These are phyloP conservation scores for Pouteria campechiana DNA, from an alignment of 179 eudicot species.

Conservation along the genomic window DNA sequence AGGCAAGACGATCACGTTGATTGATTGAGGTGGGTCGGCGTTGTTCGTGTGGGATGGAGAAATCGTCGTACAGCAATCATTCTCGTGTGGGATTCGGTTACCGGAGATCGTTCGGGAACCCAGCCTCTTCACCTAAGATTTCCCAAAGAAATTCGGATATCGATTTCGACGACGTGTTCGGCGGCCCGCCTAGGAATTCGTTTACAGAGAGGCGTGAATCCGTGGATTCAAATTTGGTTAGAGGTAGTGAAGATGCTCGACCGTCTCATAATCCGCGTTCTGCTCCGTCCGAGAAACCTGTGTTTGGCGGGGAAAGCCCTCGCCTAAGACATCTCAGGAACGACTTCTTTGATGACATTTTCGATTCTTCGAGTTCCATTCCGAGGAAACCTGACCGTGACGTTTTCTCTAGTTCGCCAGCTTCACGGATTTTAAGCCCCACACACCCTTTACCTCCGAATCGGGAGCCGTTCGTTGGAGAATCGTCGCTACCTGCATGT, in stretches of 20 bases:
- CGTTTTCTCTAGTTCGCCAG: conserved; percentile 33
- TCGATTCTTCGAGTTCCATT: conserved; percentile 43
- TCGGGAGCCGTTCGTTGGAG: conserved; percentile 27
- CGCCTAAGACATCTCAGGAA: conserved; percentile 36
- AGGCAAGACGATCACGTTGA: too few relatives aligned
- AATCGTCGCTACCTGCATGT: conserved; percentile 37
- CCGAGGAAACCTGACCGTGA: conserved; percentile 32
- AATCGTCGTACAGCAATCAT: too few relatives aligned
- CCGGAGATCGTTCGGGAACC: conserved; percentile 2
- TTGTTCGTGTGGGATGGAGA: too few relatives aligned
- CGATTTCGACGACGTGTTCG: conserved; percentile 84
- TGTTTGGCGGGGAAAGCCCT: conserved; percentile 45
- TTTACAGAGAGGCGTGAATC: conserved; percentile 26
- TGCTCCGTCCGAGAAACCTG: conserved; percentile 43
- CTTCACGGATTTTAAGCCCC: conserved; percentile 55
- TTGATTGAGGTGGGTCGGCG: too few relatives aligned
- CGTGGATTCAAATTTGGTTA: neutral
- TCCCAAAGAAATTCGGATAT: conserved; percentile 25
- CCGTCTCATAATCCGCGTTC: conserved; percentile 14
- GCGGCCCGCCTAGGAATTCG: conserved; percentile 82
- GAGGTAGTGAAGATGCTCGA: conserved; percentile 1
- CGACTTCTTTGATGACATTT: conserved; percentile 81
- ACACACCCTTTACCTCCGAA: conserved; percentile 28
- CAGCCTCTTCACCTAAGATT: conserved; percentile 2
- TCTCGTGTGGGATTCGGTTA: conserved; percentile 3